These are phyloP conservation scores for Tritrichomonas foetus DNA, from an alignment of 208 protist species.

Conservation along the genomic window DNA sequence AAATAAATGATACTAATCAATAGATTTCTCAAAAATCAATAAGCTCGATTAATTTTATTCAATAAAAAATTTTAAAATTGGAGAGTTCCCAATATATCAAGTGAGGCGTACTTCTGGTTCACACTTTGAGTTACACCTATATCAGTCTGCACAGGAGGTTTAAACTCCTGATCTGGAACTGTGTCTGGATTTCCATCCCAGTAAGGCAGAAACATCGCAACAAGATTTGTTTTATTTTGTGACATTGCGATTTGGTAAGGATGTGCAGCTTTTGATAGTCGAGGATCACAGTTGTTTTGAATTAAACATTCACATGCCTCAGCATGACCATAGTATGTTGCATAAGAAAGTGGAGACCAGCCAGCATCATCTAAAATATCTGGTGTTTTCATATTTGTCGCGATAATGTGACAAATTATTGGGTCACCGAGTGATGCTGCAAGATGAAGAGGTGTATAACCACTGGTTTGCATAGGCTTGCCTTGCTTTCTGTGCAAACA, in stretches of 20 bases:
- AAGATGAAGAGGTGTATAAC: background rate
- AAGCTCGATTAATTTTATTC: too few species aligned
- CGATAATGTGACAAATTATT: background rate
- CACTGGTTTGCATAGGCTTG: background rate
- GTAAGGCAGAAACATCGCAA: background rate
- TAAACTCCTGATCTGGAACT: too few species aligned
- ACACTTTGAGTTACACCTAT: too few species aligned
- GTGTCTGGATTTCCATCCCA: background rate
- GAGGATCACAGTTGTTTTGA: background rate
- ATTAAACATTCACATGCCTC: background rate
- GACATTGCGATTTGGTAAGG: background rate
- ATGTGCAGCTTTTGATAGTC: background rate
- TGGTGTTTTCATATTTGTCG: background rate
- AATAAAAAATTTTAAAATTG: too few species aligned
- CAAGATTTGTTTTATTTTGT: background rate
- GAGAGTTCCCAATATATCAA: too few species aligned
- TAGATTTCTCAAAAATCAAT: too few species aligned
- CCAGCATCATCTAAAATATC: background rate
- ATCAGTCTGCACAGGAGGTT: too few species aligned
- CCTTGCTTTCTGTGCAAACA: background rate
- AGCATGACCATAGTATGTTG: background rate
- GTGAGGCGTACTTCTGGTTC: too few species aligned
- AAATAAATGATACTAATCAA: too few species aligned
- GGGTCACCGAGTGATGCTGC: background rate
- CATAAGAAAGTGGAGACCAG: background rate